Base-by-base conservation (phyloP, 495 filamentous ascomycete genomes). In the Aspergillus haitiensis region DNA sequence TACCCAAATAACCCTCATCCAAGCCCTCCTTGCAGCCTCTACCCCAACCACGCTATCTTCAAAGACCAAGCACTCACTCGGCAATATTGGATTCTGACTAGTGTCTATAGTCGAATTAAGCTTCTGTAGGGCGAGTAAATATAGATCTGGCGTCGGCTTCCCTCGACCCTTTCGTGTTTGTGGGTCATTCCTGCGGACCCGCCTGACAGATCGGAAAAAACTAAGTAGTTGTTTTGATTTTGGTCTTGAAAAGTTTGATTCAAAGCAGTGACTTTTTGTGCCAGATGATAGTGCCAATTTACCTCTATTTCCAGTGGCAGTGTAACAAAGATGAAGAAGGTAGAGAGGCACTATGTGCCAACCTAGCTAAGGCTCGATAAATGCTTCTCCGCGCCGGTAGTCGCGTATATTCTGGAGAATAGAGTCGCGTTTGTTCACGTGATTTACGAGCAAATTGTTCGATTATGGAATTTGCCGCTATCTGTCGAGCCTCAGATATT, bases 1-100 rank as follows among this genome's bases (percentile, higher is more conserved):
- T 16, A 76, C 71, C 73, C 76, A 78, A 52, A 71, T 50, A 33
- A 79, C 74, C 60, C 76, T 69, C 76, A 79, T 79, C 2, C 76
- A 75, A 18, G 76, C 75, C 49, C 71, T 40, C 66, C 73, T 72
- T 40, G 68, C 76, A 56, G 76, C 76, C 60, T 76, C 73, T 5
- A 78, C 75, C 12, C 76, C 76, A 48, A 66, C 66, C 12, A 78
- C 60, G 34, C 68, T 72, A 70, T 79, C 76, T 62, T 77, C 76
- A 54, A 78, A 78, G 8, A 79, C 76, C 57, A 78, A 61, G 66
- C 73, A 79, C 58, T 79, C 75, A 10, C 64, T 57, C 2, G 67
- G 55, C 40, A 45, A 60, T 8, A 77, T 63, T 7, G 36, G 27
- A 3, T 40, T 37, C 46, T 63, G 62, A 7, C 68, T 67, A 11